phyloP scores from a whole-genome alignment of 2,329 filamentous ascomycete genomes.

The Neofusicoccum sp. region DNA sequence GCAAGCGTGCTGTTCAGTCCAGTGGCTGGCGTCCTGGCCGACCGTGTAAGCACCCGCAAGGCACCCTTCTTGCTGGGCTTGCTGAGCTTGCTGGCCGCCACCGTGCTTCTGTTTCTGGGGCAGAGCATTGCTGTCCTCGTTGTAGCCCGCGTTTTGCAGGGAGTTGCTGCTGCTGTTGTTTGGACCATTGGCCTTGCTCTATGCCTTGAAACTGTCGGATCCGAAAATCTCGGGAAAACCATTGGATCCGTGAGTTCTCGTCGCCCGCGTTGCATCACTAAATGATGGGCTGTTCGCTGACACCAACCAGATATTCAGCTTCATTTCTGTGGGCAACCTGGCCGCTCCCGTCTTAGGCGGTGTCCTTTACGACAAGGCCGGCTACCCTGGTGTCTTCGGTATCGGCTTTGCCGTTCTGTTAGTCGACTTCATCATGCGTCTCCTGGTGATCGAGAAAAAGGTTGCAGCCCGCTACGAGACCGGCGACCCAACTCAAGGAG shows the following conservation, averaged over 20 bases:
- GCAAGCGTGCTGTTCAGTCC: constrained; percentile 56
- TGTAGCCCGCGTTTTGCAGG: constrained; percentile 59
- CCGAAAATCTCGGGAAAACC: constrained; percentile 61
- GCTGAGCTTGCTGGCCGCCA: constrained; percentile 56
- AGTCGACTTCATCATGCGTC: constrained; percentile 62
- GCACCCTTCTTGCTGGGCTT: constrained; percentile 62
- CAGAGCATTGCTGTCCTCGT: constrained; percentile 52
- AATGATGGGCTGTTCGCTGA: background rate
- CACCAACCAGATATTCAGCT: constrained; percentile 54
- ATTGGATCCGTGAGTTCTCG: constrained; percentile 55
- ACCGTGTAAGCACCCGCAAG: constrained; percentile 55
- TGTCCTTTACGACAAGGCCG: constrained; percentile 60
- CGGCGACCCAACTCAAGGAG: constrained; percentile 2
- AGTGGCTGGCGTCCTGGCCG: constrained; percentile 58
- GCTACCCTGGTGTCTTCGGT: constrained; percentile 62
- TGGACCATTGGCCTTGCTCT: constrained; percentile 64
- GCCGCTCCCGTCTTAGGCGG: constrained; percentile 63
- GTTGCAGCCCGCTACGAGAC: constrained; percentile 41
- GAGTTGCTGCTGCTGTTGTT: constrained; percentile 60
- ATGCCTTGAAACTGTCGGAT: constrained; percentile 60
- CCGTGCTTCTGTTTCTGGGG: constrained; percentile 57
- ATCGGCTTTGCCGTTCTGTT: constrained; percentile 57
- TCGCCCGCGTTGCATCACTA: background rate
- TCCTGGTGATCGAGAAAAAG: constrained; percentile 66
- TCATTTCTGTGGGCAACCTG: constrained; percentile 61